Base-by-base conservation (phyloP, 2,329 filamentous ascomycete species). In the Beauveria brongniartii region DNA sequence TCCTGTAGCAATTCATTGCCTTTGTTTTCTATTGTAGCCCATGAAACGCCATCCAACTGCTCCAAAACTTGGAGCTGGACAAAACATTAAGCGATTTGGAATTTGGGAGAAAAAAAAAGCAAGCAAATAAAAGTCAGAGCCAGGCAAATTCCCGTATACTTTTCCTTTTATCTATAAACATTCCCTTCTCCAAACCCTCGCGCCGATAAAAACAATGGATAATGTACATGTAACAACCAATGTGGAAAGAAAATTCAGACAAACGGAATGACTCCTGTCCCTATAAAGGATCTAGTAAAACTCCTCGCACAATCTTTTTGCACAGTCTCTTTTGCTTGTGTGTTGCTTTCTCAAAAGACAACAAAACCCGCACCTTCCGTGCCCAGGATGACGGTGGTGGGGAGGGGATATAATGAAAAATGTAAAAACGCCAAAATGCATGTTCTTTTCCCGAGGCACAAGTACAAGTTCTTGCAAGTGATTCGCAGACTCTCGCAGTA, bases 331-430 rank as follows among this genome's bases (percentile, higher is more conserved):
- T 28, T 18, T 54, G 52, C 20, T 34, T 47, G 22, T 51, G 50
- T 58, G 20, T 41, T 43, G 43, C 51, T 41, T 50, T 16, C 18
- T 20, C 30, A 14, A 9, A 40, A 24, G 18, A 50, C 34, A 41
- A 37, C 44, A 50, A 22, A 24, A 14, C 55, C 44, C 24, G 20
- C 22, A 28, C 34, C 55, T 41, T 41, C 30, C 46, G 44, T 58
- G 9, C 41, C 43, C 22, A 46, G 10, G 34, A 20, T 26, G 22
- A 24, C 10, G 9, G n/a, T n/a, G 55, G 30, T 28, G 41, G 16
- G 55, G 55, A 50, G 44, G 55, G 55, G 55, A 58, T 58, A 58
- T 58, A 58, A 51, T 51, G 30, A 30, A 57, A 55, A 52, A 43
- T 34, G 52, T 51, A 24, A 48, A 58, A 58, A 58, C 55, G 55